Conservation (phyloP, 2,329 filamentous ascomycete genomes). For the Colletotrichum sublineola region DNA sequence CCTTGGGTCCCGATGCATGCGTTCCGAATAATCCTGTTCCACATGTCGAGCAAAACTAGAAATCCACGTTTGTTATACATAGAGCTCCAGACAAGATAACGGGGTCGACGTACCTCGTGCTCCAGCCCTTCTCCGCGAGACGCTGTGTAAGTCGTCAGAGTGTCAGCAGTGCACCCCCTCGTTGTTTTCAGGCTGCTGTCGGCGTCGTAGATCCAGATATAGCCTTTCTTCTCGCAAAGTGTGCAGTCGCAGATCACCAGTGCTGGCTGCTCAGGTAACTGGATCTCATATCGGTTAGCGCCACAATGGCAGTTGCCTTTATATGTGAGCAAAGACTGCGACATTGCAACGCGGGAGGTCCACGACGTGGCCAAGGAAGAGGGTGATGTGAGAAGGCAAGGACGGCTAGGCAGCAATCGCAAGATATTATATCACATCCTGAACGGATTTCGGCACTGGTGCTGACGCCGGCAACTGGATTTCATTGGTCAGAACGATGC, state of each 20-base stretch:
- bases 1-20: slow-evolving; percentile 45
- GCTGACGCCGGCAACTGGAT: not conserved
- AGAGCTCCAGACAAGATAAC: not conserved
- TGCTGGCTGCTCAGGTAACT: slow-evolving; percentile 19
- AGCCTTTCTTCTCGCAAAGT: slow-evolving; percentile 49
- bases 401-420: not conserved
- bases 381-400: not conserved
- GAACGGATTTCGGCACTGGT: not conserved
- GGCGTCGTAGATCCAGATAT: slow-evolving; percentile 45
- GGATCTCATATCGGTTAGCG: slow-evolving; percentile 46
- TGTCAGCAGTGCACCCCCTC: slow-evolving; percentile 34
- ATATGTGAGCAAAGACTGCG: not conserved
- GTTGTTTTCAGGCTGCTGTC: slow-evolving; percentile 33
- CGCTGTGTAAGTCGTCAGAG: slow-evolving; percentile 26
- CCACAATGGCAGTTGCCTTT: slow-evolving; percentile 51
- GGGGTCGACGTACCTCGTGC: slow-evolving; percentile 41
- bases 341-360: not conserved
- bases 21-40: slow-evolving; percentile 47
- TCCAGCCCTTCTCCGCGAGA: slow-evolving; percentile 17
- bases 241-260: slow-evolving; percentile 45
- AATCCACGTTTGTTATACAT: not conserved
- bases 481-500: not conserved
- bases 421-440: not conserved
- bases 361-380: not conserved
- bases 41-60: slow-evolving; percentile 49